Base-by-base conservation (phyloP, 176 grass and related monocot genomes). In the Zoysia pacifica region DNA sequence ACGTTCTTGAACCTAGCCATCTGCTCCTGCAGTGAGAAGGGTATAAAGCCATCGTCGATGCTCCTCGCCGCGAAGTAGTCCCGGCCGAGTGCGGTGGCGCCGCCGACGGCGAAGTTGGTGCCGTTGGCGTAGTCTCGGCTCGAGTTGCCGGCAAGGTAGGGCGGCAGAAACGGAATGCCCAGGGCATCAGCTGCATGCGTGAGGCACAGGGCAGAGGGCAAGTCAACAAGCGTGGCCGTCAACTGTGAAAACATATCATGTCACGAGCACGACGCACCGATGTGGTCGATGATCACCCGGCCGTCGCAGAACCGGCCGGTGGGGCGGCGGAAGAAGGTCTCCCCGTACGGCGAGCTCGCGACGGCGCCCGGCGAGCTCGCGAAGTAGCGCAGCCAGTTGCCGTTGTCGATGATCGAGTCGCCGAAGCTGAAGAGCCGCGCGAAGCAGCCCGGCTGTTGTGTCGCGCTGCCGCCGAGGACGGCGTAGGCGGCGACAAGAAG, bases 31-130 rank as follows among this genome's bases (percentile, higher is more conserved):
- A 88, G 59, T 2, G 82, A 90, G 73, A 86, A 93, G 1, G 81
- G 77, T 2, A 85, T 93, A 70, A 84, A 93, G 1, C 9, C 37
- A n/a, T 69, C 79, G 39, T 61, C 54, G 42, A 90, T 78, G 11
- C 62, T 80, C 81, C 70, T 87, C 64, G 64, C 41, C 75, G 53
- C 77, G 78, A 93, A 93, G 82, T 82, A 93, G 10, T 11, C 53
- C 2, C 55, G 77, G 69, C 78, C 84, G 35, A 93, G 55, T 12
- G 91, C 91, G 4, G 91, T 93, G 5, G 91, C 91, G 13, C 91
- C 85, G 5, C 77, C 91, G 13, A 90, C 87, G 0, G 87, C 91
- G 35, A 93, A 93, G 77, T 93, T 93, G 11, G 85, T 79, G 40
- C 91, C 91, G 12, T 85, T 80, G 16, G 60, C 53, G 67, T 69